phyloP scores from a whole-genome alignment of 2,329 filamentous ascomycete species.

The Cladosporium sphaerospermum region DNA sequence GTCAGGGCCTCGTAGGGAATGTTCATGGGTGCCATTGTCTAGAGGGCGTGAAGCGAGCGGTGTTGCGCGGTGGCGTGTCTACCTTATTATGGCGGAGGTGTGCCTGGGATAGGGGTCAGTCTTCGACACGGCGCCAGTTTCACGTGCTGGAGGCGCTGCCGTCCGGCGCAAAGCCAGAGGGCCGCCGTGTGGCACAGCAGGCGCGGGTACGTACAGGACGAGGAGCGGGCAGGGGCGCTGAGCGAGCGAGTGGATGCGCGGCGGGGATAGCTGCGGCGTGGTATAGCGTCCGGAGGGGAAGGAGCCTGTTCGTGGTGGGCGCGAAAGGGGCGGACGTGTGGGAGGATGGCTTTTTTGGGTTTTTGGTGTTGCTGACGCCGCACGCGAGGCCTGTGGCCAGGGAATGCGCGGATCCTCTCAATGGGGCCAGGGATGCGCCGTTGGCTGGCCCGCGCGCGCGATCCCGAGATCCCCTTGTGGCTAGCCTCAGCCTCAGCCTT shows the following conservation, averaged over 20 bases:
- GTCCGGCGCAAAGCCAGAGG: neutral
- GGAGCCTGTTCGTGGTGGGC: too few species aligned
- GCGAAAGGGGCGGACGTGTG: too few species aligned
- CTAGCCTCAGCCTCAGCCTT: too few species aligned
- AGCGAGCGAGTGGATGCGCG: too few species aligned
- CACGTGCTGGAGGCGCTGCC: conserved; percentile 2
- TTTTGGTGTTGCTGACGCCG: too few species aligned
- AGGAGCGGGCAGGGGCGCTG: neutral
- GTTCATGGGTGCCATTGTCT: conserved; percentile 59
- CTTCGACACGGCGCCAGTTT: neutral
- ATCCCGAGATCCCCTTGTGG: too few species aligned
- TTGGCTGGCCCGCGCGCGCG: too few species aligned
- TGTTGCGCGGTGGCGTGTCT: conserved; percentile 2
- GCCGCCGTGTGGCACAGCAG: neutral
- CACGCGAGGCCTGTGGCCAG: too few species aligned
- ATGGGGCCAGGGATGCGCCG: too few species aligned
- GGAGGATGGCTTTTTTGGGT: too few species aligned
- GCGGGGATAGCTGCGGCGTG: neutral
- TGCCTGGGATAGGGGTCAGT: neutral
- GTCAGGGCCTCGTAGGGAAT: conserved; percentile 89
- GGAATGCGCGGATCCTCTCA: too few species aligned
- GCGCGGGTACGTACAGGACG: conserved; percentile 6
- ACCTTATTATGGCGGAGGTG: neutral
- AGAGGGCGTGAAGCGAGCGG: conserved; percentile 1
- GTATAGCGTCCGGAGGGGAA: neutral